phyloP scores from a whole-genome alignment of 805 yeast species.

The Nadsonia fulvescens region DNA sequence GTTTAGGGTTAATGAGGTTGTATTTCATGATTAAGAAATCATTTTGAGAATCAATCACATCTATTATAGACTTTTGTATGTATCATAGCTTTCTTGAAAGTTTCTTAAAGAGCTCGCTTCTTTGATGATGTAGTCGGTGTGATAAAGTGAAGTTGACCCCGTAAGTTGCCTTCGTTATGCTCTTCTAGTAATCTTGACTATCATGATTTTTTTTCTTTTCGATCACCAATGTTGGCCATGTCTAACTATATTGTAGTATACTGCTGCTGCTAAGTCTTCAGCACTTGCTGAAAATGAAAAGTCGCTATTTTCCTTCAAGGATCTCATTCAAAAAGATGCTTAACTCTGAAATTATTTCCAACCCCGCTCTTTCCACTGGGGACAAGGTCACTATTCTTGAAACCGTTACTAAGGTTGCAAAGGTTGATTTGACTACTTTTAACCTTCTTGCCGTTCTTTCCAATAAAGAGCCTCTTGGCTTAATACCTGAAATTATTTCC shows the following conservation, averaged over 20 bases:
- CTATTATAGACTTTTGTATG: too few species aligned
- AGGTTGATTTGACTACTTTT: slow-evolving; percentile 50
- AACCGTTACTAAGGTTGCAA: slow-evolving; percentile 28
- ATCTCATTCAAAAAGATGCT: slow-evolving; percentile 40
- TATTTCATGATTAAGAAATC: too few species aligned
- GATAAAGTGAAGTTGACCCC: too few species aligned
- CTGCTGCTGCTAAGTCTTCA: slow-evolving; percentile 75
- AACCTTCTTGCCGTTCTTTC: slow-evolving; percentile 76
- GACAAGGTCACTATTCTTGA: slow-evolving; percentile 61
- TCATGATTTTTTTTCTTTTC: not conserved
- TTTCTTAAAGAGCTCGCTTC: too few species aligned
- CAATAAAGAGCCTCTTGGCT: slow-evolving; percentile 79
- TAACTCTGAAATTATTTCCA: slow-evolving; percentile 40
- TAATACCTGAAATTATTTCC: slow-evolving; percentile 44
- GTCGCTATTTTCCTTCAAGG: slow-evolving; percentile 41
- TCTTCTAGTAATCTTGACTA: not conserved
- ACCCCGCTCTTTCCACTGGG: slow-evolving; percentile 66
- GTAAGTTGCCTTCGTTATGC: too few species aligned
- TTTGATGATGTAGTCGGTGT: too few species aligned
- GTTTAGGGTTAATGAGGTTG: too few species aligned
- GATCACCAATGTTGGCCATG: not conserved
- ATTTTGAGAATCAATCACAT: too few species aligned
- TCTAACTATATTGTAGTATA: slow-evolving; percentile 26
- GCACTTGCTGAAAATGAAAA: slow-evolving; percentile 51
- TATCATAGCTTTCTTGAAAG: too few species aligned